Conservation (phyloP, 306 rosid genomes). For the Macrotyloma uniflorum region DNA sequence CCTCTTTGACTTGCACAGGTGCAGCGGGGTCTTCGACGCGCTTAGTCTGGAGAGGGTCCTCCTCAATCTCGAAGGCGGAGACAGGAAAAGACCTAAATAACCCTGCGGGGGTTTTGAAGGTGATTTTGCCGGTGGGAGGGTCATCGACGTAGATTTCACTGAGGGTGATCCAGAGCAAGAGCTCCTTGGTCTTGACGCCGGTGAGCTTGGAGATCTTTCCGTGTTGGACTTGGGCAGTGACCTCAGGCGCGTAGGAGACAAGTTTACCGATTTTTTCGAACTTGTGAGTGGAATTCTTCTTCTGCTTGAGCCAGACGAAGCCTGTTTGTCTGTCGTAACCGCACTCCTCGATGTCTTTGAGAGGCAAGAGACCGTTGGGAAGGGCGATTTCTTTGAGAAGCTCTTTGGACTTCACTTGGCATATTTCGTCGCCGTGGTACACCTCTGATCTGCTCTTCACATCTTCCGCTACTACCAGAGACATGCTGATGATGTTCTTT, state of each 20-base stretch:
- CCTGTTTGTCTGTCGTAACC: constrained; percentile 71
- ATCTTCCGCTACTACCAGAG: constrained; percentile 58
- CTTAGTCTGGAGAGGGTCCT: background rate
- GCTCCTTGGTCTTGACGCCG: constrained; percentile 90
- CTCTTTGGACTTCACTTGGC: constrained; percentile 62
- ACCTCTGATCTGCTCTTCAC: constrained; percentile 59
- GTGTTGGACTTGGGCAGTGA: constrained; percentile 61
- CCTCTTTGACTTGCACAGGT: constrained; percentile 46
- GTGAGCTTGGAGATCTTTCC: constrained; percentile 76
- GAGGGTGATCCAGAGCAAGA: constrained; percentile 72
- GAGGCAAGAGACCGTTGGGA: constrained; percentile 77
- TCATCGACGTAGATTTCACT: constrained; percentile 70
- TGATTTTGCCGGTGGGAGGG: constrained; percentile 76
- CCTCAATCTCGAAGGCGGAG: constrained; percentile 67
- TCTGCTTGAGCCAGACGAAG: constrained; percentile 91
- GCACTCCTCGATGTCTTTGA: constrained; percentile 77
- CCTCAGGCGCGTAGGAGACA: constrained; percentile 65
- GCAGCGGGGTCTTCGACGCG: constrained; percentile 25
- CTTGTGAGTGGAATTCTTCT: constrained; percentile 66
- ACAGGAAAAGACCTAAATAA: constrained; percentile 61
- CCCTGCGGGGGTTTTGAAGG: constrained; percentile 70
- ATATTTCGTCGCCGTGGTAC: constrained; percentile 67
- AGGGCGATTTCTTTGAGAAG: constrained; percentile 64
- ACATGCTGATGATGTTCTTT: constrained; percentile 54
- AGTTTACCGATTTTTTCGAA: constrained; percentile 76